phyloP scores from a whole-genome alignment of 768 basidiomycete genomes.

The Kwoniella heveanensis region DNA sequence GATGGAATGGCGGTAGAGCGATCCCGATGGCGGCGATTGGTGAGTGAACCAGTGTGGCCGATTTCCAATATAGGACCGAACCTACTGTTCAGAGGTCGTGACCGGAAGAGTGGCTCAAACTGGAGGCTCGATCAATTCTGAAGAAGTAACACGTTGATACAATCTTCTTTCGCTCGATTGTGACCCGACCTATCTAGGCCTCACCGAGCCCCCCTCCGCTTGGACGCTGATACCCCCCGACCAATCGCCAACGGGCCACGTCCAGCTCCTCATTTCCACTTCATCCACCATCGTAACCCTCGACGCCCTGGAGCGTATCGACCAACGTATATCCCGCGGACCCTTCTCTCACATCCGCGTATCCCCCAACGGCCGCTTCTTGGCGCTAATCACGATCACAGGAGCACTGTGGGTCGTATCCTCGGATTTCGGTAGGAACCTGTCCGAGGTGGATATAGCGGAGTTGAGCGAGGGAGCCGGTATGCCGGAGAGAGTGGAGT shows the following conservation, averaged over 20 bases:
- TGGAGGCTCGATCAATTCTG: no score
- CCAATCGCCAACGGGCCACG: slow-evolving; percentile 81
- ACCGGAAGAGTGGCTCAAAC: no score
- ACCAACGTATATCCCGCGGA: slow-evolving; percentile 79
- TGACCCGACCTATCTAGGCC: no score
- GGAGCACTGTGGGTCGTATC: slow-evolving; percentile 91
- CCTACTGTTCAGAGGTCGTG: no score
- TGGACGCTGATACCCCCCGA: slow-evolving; percentile 92
- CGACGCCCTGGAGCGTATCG: slow-evolving; percentile 83
- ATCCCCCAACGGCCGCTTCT: slow-evolving; percentile 90
- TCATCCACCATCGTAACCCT: slow-evolving; percentile 78
- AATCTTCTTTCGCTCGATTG: no score
- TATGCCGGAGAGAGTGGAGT: slow-evolving; percentile 69
- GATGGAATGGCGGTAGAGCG: slow-evolving; percentile 79
- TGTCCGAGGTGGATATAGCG: slow-evolving; percentile 75
- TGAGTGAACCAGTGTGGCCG: slow-evolving; percentile 56
- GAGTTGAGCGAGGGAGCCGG: slow-evolving; percentile 25
- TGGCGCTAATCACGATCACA: slow-evolving; percentile 72
- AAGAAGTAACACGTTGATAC: no score
- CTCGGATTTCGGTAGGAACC: slow-evolving; percentile 81
- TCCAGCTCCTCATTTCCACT: slow-evolving; percentile 82
- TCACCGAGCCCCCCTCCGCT: slow-evolving; percentile 75
- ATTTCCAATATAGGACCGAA: no score
- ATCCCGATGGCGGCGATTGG: slow-evolving; percentile 73
- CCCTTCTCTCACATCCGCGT: slow-evolving; percentile 85